These are phyloP conservation scores for Silybum marianum DNA, from an alignment of 129 eudicot species.

Conservation along the genomic window DNA sequence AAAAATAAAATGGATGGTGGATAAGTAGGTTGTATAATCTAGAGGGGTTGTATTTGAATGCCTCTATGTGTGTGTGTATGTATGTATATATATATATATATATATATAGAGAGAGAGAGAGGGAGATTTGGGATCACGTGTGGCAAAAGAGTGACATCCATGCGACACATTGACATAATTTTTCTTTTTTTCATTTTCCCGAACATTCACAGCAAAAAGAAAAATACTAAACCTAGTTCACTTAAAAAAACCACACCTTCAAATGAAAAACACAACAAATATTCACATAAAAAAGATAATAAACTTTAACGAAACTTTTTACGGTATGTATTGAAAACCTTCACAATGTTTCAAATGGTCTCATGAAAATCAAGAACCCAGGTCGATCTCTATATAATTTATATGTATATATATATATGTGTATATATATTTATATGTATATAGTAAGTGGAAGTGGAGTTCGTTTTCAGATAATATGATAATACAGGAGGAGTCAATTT, in stretches of 20 bases:
- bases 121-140: not conserved
- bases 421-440: not conserved
- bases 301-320: not conserved
- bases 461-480: conserved; percentile 25
- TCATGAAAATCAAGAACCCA: not conserved
- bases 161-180: no score
- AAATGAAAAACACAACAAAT: not conserved
- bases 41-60: no score
- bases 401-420: no score
- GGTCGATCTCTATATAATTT: no score
- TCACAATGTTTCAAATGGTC: not conserved
- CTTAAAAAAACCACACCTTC: not conserved
- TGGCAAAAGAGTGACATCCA: not conserved
- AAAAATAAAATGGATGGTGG: no score
- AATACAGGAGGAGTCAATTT: conserved; percentile 15
- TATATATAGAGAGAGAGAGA: no score
- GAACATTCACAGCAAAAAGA: no score
- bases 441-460: conserved; percentile 7
- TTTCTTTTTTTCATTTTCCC: no score
- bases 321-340: not conserved
- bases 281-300: not conserved
- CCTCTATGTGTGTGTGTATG: no score
- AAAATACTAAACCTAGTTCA: not conserved
- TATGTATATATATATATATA: no score
- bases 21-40: no score